Evolutionary conservation across 352 stramenopile species (phyloP), one percentile per base, ranked within the genome.

Genomic region (Globisporangium mamillatum): DNA sequence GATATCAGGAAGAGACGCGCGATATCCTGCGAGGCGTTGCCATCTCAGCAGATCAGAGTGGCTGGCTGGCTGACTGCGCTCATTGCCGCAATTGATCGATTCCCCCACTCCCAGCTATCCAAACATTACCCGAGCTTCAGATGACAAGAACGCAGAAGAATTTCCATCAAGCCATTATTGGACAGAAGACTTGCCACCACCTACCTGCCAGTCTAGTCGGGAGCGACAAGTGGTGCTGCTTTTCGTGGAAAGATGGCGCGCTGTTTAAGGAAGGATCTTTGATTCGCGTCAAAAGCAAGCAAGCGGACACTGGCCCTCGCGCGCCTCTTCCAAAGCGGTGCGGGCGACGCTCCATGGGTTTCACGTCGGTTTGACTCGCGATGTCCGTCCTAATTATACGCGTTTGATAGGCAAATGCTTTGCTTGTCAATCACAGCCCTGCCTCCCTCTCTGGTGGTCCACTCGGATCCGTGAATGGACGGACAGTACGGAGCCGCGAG

Each of bases 331-430:
- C 54, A 46, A 61, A 48, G 29, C 20, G 18, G 10, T 61, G 29
- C 55, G 4, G 22, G 20, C 55, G 55, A 61, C 55, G 55, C 55
- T 61, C 46, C 29, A 24, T 41, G 27, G 54, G 16, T 38, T 16
- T 60, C 54, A 60, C 54, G 9, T 5, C 25, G 22, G 5, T 60
- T 24, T 60, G 25, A 34, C 55, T 61, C 55, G 55, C 55, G 55
- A 60, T 60, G 18, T 60, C 46, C 16, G 4, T 54, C 18, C 46
- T 54, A 54, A 25, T 54, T 16, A 54, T 54, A 54, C 46, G 55
- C 55, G 9, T 27, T 60, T 60, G 55, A 60, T 60, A 9, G 55
- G 55, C 55, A 60, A 25, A 8, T 18, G 14, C 53, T 34, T 34
- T 60, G 55, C 55, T 41, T 60, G 29, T 44, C 55, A 60, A 44